Conservation (phyloP, 73 alveolate species). For the Tetrahymena elliotti region DNA sequence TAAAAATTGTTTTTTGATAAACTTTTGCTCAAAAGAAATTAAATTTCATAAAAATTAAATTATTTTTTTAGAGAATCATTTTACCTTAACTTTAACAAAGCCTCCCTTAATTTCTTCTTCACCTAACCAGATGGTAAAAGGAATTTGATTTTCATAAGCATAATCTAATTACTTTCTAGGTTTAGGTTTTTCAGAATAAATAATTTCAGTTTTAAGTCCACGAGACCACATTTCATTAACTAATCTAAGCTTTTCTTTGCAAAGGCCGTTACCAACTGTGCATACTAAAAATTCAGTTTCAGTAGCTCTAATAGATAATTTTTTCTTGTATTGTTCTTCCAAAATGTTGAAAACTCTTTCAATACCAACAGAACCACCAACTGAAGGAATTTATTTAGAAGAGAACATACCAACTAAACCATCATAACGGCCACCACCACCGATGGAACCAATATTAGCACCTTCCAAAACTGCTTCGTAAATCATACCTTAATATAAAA, state of each 20-base stretch:
- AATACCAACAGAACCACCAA: conserved; percentile 59
- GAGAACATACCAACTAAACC: conserved; percentile 54
- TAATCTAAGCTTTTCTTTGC: conserved; percentile 49
- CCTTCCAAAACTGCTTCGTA: conserved; percentile 54
- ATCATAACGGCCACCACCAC: conserved; percentile 70
- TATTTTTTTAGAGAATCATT: not conserved
- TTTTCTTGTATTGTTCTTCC: conserved; percentile 19
- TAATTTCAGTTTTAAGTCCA: conserved; percentile 62
- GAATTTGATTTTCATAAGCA: conserved; percentile 55
- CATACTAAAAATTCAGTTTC: conserved; percentile 60
- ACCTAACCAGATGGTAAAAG: conserved; percentile 59
- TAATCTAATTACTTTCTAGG: conserved; percentile 51
- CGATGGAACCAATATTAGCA: conserved; percentile 44
- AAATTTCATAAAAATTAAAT: not conserved
- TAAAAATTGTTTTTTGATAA: no score
- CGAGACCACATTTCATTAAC: conserved; percentile 56
- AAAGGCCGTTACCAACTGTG: conserved; percentile 58
- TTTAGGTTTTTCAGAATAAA: conserved; percentile 62
- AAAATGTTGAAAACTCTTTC: conserved; percentile 53
- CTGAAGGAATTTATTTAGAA: conserved; percentile 52
- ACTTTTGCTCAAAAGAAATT: no score
- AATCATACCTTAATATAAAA: conserved; percentile 48
- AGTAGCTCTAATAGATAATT: conserved; percentile 38
- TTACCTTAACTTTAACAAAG: conserved; percentile 52
- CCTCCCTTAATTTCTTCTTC: conserved; percentile 64